phyloP scores from a whole-genome alignment of 805 yeast genomes.

The Myxozyma lipomycoides region DNA sequence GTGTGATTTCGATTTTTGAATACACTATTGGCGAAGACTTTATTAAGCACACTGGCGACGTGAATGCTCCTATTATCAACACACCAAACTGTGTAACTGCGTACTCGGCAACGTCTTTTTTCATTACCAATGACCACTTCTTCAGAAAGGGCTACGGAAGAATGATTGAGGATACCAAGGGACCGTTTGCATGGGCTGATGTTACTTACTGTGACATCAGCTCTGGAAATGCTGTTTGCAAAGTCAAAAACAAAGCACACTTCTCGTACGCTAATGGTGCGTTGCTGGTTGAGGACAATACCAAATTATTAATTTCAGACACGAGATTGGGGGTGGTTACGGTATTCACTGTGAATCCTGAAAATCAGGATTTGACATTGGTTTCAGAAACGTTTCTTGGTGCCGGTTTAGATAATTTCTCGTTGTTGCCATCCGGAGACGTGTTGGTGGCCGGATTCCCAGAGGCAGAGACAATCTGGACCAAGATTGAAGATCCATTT shows the following conservation, averaged over 20 bases:
- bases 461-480: constrained; percentile 3
- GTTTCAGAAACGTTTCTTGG: background rate
- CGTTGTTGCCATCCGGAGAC: constrained; percentile 11
- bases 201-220: constrained; percentile 6
- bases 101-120: constrained; percentile 10
- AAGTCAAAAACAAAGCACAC: background rate
- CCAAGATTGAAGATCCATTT: constrained; percentile 10
- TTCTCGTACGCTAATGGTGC: constrained; percentile 14
- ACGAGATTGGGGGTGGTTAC: constrained; percentile 4
- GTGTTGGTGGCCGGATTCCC: constrained; percentile 15
- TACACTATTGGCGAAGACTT: constrained; percentile 5
- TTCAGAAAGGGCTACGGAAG: constrained; percentile 7
- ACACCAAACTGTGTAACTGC: constrained; percentile 14
- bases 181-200: constrained; percentile 16
- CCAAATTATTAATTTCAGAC: constrained; percentile 11
- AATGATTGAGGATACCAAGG: constrained; percentile 5
- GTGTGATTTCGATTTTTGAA: constrained; percentile 7
- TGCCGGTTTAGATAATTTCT: constrained; percentile 7
- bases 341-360: constrained; percentile 5
- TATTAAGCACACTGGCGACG: constrained; percentile 1
- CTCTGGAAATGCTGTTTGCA: background rate
- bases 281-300: constrained; percentile 6
- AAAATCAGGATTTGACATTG: constrained; percentile 7
- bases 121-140: constrained; percentile 16
- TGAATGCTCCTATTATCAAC: constrained; percentile 3